Evolutionary conservation across 768 basidiomycete species (phyloP).

Genomic region (Calocera cornea): DNA sequence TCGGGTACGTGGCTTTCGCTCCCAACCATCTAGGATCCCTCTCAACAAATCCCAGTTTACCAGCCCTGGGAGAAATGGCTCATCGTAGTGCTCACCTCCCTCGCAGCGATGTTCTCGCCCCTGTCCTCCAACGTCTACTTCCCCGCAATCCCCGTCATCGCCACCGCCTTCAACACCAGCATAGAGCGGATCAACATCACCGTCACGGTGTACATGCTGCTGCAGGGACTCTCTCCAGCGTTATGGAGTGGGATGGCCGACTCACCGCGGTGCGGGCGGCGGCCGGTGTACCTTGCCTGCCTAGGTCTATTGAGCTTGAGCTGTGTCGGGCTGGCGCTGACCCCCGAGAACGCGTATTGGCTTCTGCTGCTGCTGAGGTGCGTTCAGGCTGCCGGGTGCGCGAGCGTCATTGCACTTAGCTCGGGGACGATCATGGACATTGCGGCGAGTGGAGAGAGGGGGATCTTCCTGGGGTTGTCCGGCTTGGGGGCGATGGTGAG

Average conservation of each 20-base stretch:
- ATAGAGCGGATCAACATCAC: slow-evolving; percentile 21
- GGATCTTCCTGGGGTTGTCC: slow-evolving; percentile 58
- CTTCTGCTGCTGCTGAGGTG: slow-evolving; percentile 20
- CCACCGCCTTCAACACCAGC: slow-evolving; percentile 16
- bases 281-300: slow-evolving; percentile 35
- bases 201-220: slow-evolving; percentile 21
- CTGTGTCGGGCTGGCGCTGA: slow-evolving; percentile 22
- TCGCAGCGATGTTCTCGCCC: slow-evolving; percentile 1
- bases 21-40: neutral
- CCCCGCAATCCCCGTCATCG: slow-evolving; percentile 54
- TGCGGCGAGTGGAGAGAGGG: slow-evolving; percentile 55
- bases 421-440: slow-evolving; percentile 73
- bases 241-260: slow-evolving; percentile 19
- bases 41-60: neutral
- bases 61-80: slow-evolving; percentile 2
- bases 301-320: slow-evolving; percentile 20
- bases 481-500: slow-evolving; percentile 43
- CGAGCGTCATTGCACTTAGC: slow-evolving; percentile 62
- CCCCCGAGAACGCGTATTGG: slow-evolving; percentile 21
- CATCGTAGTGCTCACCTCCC: neutral
- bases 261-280: neutral
- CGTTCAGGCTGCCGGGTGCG: slow-evolving; percentile 14
- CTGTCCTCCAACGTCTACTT: slow-evolving; percentile 53
- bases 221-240: slow-evolving; percentile 22
- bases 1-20: neutral